Base-by-base conservation (phyloP, 1,139 yeast species). In the Taiozyma onychis region DNA sequence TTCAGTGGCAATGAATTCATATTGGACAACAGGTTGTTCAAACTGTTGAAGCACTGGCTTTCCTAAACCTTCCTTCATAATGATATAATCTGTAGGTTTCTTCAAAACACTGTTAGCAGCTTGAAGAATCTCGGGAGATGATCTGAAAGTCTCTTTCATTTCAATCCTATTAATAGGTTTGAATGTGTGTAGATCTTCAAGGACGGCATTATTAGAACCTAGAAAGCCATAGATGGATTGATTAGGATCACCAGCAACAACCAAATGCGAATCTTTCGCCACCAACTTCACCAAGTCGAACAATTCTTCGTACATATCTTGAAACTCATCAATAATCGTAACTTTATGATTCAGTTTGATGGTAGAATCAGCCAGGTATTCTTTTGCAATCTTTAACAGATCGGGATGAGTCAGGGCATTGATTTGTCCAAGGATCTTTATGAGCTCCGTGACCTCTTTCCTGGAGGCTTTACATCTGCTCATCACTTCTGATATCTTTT, bases 301-400 rank as follows among this genome's bases (percentile, higher is more conserved):
- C 27, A 85, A 69, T n/a, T 70, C 71, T 0, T 75, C 74, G 55
- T 81, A 77, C 66, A 85, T 73, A 65, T 87, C 95, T 63, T 87
- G 95, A 60, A 82, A 83, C 65, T 87, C 95, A 65, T 87, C 95
- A 13, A 86, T 81, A 0, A 87, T 65, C 0, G 85, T 70, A 4
- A 71, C 68, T 45, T 70, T 70, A 51, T 65, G 66, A 4, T 59
- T 53, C 2, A 57, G 41, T 6, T 44, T 43, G 4, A 54, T 45
- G n/a, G 44, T 52, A 1, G 53, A 52, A 11, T 46, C 52, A 45
- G 46, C 27, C 21, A 66, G 56, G 24, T 63, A 57, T 24, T 51
- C 37, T 6, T 60, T 53, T 3, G 71, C 78, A 50, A 56, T 68
- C 21, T 49, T 53, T 51, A 64, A 71, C 65, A 70, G 64, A 48